phyloP scores from a whole-genome alignment of 2,329 filamentous ascomycete genomes.

The Trichoderma asperellum region DNA sequence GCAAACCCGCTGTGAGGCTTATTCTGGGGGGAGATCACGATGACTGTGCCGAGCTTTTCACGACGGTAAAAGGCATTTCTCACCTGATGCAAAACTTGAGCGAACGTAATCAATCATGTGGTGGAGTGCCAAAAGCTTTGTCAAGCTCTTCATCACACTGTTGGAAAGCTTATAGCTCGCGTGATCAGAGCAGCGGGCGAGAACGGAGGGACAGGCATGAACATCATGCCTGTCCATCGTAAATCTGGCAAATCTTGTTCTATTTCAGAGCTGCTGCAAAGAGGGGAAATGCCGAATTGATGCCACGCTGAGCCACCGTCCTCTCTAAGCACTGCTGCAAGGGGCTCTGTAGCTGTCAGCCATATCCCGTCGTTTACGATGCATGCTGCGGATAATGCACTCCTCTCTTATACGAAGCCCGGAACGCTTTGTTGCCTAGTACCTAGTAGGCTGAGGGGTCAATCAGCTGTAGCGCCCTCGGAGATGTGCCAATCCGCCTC shows the following conservation, averaged over 20 bases:
- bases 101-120: conserved; percentile 15
- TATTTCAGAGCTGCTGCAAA: neutral
- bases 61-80: neutral
- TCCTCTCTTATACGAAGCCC: neutral
- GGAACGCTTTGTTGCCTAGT: neutral
- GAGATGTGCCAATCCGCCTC: conserved; percentile 22
- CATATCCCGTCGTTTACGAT: neutral
- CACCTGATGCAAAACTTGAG: neutral
- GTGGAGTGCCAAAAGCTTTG: neutral
- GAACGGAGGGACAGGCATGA: neutral
- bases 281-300: neutral
- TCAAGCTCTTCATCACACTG: neutral
- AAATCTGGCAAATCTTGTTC: neutral
- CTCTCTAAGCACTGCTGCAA: neutral
- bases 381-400: neutral
- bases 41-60: neutral
- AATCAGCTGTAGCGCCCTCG: conserved; percentile 14
- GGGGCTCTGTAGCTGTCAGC: neutral
- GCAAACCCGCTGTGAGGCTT: neutral
- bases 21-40: neutral
- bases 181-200: conserved; percentile 20
- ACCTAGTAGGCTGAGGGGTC: neutral
- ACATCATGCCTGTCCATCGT: neutral
- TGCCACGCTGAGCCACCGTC: neutral
- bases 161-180: conserved; percentile 16